Percentiles rank a stretch among this genome's conserved stretches.
Evolutionary conservation across 345 rosid genomes (phyloP).

Genomic region (Populus euphratica): DNA sequence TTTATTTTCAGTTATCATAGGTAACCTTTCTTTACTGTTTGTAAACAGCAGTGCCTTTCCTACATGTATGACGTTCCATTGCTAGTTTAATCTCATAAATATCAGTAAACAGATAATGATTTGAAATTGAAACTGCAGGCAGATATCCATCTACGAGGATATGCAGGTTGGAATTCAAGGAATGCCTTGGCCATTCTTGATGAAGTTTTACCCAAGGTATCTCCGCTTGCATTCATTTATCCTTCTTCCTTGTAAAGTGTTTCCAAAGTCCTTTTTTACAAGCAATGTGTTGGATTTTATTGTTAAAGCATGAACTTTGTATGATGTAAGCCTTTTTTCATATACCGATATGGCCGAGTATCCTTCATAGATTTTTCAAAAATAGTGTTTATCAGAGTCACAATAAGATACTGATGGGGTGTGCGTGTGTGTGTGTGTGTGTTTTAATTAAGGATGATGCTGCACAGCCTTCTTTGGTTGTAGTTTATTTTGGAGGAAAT

Average conservation of each 20-base stretch:
- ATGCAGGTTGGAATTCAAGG: constrained; percentile 28
- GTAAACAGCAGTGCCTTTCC: too few species aligned
- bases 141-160: constrained; percentile 21
- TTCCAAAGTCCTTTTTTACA: too few species aligned
- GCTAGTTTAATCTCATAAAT: too few species aligned
- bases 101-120: too few species aligned
- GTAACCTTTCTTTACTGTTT: too few species aligned
- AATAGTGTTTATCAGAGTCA: too few species aligned
- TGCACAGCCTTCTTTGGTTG: constrained; percentile 19
- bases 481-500: constrained; percentile 27
- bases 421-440: too few species aligned
- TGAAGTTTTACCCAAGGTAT: constrained; percentile 24
- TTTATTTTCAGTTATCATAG: background rate
- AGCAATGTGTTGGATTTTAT: background rate
- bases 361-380: too few species aligned
- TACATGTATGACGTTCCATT: too few species aligned
- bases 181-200: constrained; percentile 15
- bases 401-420: too few species aligned
- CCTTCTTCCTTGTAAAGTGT: background rate
- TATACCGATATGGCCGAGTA: too few species aligned
- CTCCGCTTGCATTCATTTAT: background rate
- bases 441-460: constrained; percentile 3
- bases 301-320: background rate
- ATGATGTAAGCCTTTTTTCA: too few species aligned
- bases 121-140: constrained; percentile 12